phyloP scores from a whole-genome alignment of 2,329 filamentous ascomycete genomes.

The Aspergillus sp. region DNA sequence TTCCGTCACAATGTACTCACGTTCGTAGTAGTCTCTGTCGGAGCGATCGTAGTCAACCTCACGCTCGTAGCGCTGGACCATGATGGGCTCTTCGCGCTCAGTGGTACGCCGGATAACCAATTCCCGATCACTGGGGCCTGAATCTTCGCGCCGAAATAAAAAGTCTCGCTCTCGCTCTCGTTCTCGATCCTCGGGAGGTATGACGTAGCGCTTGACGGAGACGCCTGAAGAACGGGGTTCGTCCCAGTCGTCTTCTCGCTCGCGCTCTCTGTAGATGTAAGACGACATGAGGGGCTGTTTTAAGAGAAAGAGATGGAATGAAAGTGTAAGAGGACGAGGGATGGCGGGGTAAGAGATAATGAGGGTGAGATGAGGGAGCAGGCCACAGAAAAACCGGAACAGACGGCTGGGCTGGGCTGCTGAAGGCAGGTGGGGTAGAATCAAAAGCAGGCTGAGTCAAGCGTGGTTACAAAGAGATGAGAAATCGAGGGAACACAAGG shows the following conservation, averaged over 20 bases:
- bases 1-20: conserved; percentile 45
- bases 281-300: conserved; percentile 32
- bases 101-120: conserved; percentile 50
- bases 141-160: conserved; percentile 37
- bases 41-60: conserved; percentile 48
- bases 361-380: conserved; percentile 10
- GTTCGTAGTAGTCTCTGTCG: conserved; percentile 52
- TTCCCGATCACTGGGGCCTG: conserved; percentile 43
- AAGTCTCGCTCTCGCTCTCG: conserved; percentile 34
- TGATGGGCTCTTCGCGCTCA: conserved; percentile 49
- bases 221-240: conserved; percentile 46
- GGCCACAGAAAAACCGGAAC: neutral
- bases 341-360: conserved; percentile 9
- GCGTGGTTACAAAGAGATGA: neutral
- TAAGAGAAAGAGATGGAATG: neutral
- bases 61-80: conserved; percentile 56
- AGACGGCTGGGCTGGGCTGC: neutral
- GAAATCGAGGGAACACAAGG: neutral
- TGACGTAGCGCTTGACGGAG: conserved; percentile 62
- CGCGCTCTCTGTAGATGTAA: conserved; percentile 45
- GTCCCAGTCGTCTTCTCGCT: conserved; percentile 48
- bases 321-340: conserved; percentile 8
- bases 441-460: conserved; percentile 15
- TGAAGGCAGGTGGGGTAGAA: conserved; percentile 10
- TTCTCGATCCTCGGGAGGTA: conserved; percentile 45